Percentiles rank a stretch among this genome's conserved stretches.
phyloP scores from a whole-genome alignment of 2,329 filamentous ascomycete species.

The Ilyonectria destructans region DNA sequence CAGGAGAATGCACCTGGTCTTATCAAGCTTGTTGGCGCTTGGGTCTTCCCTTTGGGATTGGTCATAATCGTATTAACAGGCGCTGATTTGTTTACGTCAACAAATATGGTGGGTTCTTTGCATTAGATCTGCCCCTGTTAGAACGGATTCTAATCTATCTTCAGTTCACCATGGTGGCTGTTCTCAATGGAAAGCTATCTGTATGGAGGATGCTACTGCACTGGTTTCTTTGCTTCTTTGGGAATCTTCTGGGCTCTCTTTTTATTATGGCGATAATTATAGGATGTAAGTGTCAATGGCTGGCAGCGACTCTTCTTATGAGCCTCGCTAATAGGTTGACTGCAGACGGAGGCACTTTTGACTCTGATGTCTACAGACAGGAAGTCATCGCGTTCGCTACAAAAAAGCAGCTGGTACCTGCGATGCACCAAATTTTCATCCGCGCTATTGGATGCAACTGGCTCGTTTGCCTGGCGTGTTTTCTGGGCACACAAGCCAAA shows the following conservation, averaged over 20 bases:
- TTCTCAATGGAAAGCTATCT: conserved; percentile 39
- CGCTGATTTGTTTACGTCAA: conserved; percentile 43
- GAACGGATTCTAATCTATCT: neutral
- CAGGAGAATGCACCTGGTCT: conserved; percentile 44
- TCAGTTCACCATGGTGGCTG: conserved; percentile 46
- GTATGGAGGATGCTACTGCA: conserved; percentile 48
- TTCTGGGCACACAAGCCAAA: conserved; percentile 63
- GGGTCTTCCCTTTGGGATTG: conserved; percentile 43
- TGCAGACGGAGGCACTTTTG: conserved; percentile 63
- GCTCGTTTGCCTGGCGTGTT: conserved; percentile 71
- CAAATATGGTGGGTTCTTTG: conserved; percentile 39
- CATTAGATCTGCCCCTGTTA: neutral
- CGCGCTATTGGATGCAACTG: conserved; percentile 71
- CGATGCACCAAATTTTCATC: conserved; percentile 69
- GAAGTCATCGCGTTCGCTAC: conserved; percentile 63
- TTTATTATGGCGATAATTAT: conserved; percentile 65
- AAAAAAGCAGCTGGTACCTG: conserved; percentile 64
- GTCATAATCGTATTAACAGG: conserved; percentile 42
- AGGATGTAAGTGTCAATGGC: conserved; percentile 49
- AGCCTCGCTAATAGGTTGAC: neutral
- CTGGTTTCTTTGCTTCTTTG: conserved; percentile 65
- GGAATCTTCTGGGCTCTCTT: conserved; percentile 64
- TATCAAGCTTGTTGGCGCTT: conserved; percentile 43
- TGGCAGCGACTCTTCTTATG: rapidly evolving
- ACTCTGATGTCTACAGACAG: conserved; percentile 59